phyloP scores from a whole-genome alignment of 371 early-diverging fungal genomes.

The Apophysomyces variabilis region DNA sequence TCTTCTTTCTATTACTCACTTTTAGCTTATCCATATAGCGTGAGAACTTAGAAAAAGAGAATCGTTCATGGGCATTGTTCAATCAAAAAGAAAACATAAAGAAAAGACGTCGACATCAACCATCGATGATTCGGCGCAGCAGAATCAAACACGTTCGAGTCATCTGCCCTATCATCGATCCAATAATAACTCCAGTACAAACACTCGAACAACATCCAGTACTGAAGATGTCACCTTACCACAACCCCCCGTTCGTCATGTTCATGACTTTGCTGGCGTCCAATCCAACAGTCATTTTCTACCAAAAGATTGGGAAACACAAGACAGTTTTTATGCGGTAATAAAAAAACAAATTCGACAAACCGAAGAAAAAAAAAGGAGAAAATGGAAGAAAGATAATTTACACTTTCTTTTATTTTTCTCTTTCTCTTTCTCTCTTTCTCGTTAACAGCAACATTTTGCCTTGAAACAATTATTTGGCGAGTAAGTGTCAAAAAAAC shows the following conservation, averaged over 20 bases:
- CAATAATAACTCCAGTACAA: conserved; percentile 5
- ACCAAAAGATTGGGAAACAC: conserved; percentile 26
- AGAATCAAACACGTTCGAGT: conserved; percentile 1
- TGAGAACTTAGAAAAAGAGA: too few relatives aligned
- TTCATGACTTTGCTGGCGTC: conserved; percentile 17
- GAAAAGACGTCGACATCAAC: background rate
- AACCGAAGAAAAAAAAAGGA: background rate
- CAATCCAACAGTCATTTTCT: conserved; percentile 31
- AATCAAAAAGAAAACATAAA: conserved; percentile 3
- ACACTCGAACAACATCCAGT: background rate
- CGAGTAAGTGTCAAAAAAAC: conserved; percentile 15
- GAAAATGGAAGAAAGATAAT: background rate
- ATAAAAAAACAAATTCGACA: background rate
- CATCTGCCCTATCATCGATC: conserved; percentile 8
- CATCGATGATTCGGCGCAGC: background rate
- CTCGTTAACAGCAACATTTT: conserved; percentile 25
- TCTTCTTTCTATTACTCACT: background rate
- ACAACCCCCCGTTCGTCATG: conserved; percentile 1
- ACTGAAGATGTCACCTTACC: background rate
- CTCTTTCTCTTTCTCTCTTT: too few relatives aligned
- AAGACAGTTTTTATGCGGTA: conserved; percentile 24
- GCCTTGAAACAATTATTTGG: conserved; percentile 25
- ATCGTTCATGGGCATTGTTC: conserved; percentile 3
- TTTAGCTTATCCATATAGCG: too few relatives aligned
- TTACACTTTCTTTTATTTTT: conserved; percentile 2